Base-by-base conservation (phyloP, 768 basidiomycete genomes). In the Dendrothele bispora region DNA sequence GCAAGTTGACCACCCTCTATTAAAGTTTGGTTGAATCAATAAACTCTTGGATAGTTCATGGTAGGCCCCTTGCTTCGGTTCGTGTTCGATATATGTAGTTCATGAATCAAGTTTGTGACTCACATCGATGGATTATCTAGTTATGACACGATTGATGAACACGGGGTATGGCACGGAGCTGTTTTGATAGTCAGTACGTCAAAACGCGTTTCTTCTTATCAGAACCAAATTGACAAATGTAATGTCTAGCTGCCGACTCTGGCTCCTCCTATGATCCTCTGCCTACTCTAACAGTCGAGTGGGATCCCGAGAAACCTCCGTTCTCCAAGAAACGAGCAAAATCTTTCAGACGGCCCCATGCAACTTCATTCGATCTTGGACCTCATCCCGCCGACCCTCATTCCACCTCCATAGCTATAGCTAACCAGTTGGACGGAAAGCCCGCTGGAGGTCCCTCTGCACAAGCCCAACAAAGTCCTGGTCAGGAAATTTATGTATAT, bases 181-280 rank as follows among this genome's bases (percentile, higher is more conserved):
- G 91, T 83, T 10, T 68, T 99, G 66, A 77, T 98, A 47, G 92
- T 98, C 54, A 91, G 86, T 88, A 54, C 68, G 86, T 87, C 42
- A 35, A 44, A 15, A 24, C 15, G 17, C 7, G 24, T 22, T 17
- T 48, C 42, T 21, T 15, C 1, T 42, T 18, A 43, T 30, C 48
- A 47, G 17, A 42, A 51, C 17, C 21, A 32, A 37, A 20, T 43
- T 14, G 17, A n/a, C n/a, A n/a, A n/a, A n/a, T n/a, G n/a, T n/a
- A n/a, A n/a, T 25, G 29, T 49, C 29, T 43, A 89, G 86, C 91
- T 38, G 80, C 87, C 20, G 91, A 93, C 63, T 74, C 82, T 20
- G 88, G 88, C 14, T 91, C 88, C 1, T 70, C 77, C 7, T 93
- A 93, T 57, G 83, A 86, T 15, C 88, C 88, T 1, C 75, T 79